These are phyloP conservation scores for Plasmodium knowlesi DNA, from an alignment of 169 alveolate genomes.

Conservation along the genomic window DNA sequence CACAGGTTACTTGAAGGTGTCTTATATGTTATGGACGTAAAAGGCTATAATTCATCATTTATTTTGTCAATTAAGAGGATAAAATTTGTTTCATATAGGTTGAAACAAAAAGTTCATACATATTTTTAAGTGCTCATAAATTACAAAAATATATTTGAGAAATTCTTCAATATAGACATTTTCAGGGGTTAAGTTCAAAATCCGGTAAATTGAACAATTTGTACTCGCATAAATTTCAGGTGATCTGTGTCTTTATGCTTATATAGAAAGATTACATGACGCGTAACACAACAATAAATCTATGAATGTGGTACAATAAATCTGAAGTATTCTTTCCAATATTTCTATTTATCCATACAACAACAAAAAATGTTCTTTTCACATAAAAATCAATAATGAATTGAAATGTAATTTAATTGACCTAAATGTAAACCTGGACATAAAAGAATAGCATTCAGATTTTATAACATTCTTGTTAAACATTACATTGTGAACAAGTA, in stretches of 20 bases:
- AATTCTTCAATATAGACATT: not conserved
- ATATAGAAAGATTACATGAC: not conserved
- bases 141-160: not conserved
- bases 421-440: constrained; percentile 2
- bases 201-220: not conserved
- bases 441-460: not conserved
- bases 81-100: not conserved
- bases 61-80: constrained; percentile 1
- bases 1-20: not conserved
- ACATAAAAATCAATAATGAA: not conserved
- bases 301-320: not conserved
- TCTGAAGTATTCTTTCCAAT: not conserved
- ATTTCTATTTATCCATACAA: not conserved
- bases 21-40: not conserved
- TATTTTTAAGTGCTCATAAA: not conserved
- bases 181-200: not conserved
- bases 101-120: not conserved
- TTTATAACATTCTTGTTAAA: not conserved
- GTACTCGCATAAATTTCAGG: not conserved
- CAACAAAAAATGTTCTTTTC: not conserved
- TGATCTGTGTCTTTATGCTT: not conserved
- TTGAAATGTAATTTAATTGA: not conserved
- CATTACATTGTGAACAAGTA: not conserved
- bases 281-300: not conserved
- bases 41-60: not conserved